phyloP scores from a whole-genome alignment of 495 filamentous ascomycete species.

The Cenococcum geophilum region DNA sequence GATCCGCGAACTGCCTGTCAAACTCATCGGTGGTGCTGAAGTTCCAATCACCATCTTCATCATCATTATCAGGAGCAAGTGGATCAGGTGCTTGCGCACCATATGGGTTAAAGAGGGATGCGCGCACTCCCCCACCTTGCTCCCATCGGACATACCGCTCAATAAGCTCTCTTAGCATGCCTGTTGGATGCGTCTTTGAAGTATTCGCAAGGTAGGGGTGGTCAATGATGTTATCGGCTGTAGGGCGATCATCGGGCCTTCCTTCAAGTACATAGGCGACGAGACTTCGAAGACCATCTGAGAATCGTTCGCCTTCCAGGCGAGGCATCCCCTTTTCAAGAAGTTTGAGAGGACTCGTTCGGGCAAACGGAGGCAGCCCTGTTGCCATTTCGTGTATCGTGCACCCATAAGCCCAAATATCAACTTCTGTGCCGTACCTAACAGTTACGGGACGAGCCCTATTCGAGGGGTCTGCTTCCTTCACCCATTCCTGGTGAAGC shows the following conservation, averaged over 20 bases:
- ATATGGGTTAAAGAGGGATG: conserved; percentile 70
- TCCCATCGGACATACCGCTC: conserved; percentile 83
- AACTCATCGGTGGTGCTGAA: conserved; percentile 86
- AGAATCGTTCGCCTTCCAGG: conserved; percentile 71
- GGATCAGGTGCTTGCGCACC: conserved; percentile 63
- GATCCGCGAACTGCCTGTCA: conserved; percentile 45
- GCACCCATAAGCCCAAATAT: conserved; percentile 93
- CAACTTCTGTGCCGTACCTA: conserved; percentile 64
- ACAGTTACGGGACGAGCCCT: conserved; percentile 28
- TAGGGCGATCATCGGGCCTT: conserved; percentile 66
- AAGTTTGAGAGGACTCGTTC: conserved; percentile 30
- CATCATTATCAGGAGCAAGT: conserved; percentile 33
- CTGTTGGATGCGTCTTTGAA: conserved; percentile 55
- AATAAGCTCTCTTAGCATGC: conserved; percentile 64
- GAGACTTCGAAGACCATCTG: conserved; percentile 65
- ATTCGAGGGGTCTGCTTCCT: conserved; percentile 22
- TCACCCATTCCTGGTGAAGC: conserved; percentile 28
- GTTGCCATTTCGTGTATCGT: conserved; percentile 89
- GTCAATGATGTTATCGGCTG: conserved; percentile 58
- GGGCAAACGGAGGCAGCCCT: conserved; percentile 61
- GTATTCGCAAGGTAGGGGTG: conserved; percentile 61
- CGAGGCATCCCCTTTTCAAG: conserved; percentile 44
- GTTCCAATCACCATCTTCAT: conserved; percentile 77
- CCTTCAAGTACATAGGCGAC: conserved; percentile 75
- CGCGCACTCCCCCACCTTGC: conserved; percentile 70